Evolutionary conservation across 1,284 basidiomycete species (phyloP), one percentile per base, ranked within the genome.

Genomic region (Schizopora paradoxa): DNA sequence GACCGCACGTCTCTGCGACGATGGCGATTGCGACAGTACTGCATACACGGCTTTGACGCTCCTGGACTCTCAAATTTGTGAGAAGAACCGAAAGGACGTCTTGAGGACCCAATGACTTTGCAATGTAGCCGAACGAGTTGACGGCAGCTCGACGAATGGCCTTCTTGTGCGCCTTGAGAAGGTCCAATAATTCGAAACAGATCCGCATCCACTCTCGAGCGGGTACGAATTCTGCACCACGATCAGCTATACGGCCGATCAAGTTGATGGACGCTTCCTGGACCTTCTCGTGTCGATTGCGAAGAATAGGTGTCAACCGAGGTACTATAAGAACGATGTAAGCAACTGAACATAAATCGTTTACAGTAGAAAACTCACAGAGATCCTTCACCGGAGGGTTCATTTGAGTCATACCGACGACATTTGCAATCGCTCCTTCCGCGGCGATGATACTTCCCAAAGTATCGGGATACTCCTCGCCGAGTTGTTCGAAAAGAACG

Each of bases 181-280:
- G 73, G 61, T 99, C 96, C 40, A 99, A 78, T 31, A 99, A 72
- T 66, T 99, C 96, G 66, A 99, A 99, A 64, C 96, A 99, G 65
- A 99, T 99, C 60, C 96, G 86, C 96, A 99, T 99, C 95, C 95
- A 99, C 68, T 99, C 96, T 61, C 95, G 82, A 18, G 96, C 95
- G 22, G 93, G 93, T 0, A 99, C 96, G 52, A 92, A 98, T 67
- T 99, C 96, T 31, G 96, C 92, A 50, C 96, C 96, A 63, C 96
- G 91, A 82, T 99, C 96, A 49, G 96, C 94, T 82, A 48, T 23
- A 66, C 94, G 92, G 56, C 96, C 96, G 56, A 99, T 99, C 70
- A 99, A 77, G 69, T 99, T 99, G 72, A 99, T 99, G 2, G 92
- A 97, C 1, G 96, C 93, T 65, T 99, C 96, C 66, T 99, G 96